Evolutionary conservation across 176 grass and related monocot species (phyloP).

Genomic region (Oryza longistaminata): DNA sequence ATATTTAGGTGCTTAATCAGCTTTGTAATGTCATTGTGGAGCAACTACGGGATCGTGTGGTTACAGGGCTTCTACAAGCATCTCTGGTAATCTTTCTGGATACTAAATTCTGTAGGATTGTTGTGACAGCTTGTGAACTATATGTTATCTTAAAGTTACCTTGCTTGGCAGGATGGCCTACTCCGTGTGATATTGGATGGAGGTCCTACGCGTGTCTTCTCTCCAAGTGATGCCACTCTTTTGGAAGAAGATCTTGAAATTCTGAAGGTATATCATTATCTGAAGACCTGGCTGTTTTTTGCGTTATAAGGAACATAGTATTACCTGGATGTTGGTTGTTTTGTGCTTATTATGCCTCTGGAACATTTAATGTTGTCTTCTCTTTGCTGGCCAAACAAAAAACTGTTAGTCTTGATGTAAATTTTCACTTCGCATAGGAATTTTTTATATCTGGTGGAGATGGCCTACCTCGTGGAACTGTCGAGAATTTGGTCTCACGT

Average conservation of each 20-base stretch:
- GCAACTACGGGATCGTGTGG: slow-evolving; percentile 86
- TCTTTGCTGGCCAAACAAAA: slow-evolving; percentile 25
- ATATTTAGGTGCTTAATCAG: slow-evolving; percentile 83
- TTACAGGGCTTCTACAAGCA: slow-evolving; percentile 96
- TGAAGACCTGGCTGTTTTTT: slow-evolving; percentile 22
- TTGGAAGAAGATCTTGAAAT: slow-evolving; percentile 96
- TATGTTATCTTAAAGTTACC: slow-evolving; percentile 25
- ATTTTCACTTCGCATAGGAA: slow-evolving; percentile 60
- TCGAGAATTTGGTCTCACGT: slow-evolving; percentile 83
- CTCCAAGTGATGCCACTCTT: slow-evolving; percentile 65
- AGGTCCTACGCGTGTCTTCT: slow-evolving; percentile 81
- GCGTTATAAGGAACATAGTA: neutral
- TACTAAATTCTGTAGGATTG: slow-evolving; percentile 15
- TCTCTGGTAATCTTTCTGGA: slow-evolving; percentile 69
- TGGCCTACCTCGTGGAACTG: slow-evolving; percentile 97
- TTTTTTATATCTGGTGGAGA: slow-evolving; percentile 99
- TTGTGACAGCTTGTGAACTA: slow-evolving; percentile 27
- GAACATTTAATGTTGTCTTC: slow-evolving; percentile 15
- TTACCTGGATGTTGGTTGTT: slow-evolving; percentile 1
- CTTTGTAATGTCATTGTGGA: slow-evolving; percentile 89
- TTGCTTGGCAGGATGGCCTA: slow-evolving; percentile 75
- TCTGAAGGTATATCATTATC: slow-evolving; percentile 65
- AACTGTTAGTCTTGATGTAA: slow-evolving; percentile 21
- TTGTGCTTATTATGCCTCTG: neutral
- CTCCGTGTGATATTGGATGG: slow-evolving; percentile 96